phyloP scores from a whole-genome alignment of 768 basidiomycete species.

The Macrocybe gigantea region DNA sequence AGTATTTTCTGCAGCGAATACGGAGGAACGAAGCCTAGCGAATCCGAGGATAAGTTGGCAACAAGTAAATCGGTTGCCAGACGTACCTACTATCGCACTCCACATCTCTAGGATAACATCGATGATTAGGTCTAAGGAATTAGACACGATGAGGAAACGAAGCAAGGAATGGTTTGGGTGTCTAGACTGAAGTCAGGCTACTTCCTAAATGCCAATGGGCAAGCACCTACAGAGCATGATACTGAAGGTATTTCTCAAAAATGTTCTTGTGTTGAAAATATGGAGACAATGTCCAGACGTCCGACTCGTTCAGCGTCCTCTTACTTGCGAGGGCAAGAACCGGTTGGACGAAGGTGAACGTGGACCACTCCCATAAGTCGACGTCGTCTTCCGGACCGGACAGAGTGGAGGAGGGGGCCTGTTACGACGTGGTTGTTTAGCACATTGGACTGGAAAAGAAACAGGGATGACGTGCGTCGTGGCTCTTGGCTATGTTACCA shows the following conservation, averaged over 20 bases:
- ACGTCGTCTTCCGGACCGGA: slow-evolving; percentile 64
- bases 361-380: slow-evolving; percentile 60
- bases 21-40: slow-evolving; percentile 56
- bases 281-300: slow-evolving; percentile 65
- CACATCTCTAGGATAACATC: slow-evolving; percentile 54
- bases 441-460: slow-evolving; percentile 2
- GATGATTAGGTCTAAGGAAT: slow-evolving; percentile 63
- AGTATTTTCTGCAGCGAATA: slow-evolving; percentile 62
- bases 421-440: slow-evolving; percentile 4
- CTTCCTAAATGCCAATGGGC: no score
- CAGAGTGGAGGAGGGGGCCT: slow-evolving; percentile 43
- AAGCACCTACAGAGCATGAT: slow-evolving; percentile 32
- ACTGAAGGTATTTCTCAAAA: slow-evolving; percentile 56
- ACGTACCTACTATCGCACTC: slow-evolving; percentile 47
- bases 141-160: slow-evolving; percentile 57
- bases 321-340: slow-evolving; percentile 46
- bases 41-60: not conserved
- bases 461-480: slow-evolving; percentile 33
- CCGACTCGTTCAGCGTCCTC: slow-evolving; percentile 41
- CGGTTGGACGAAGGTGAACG: slow-evolving; percentile 61
- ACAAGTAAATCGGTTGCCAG: not conserved
- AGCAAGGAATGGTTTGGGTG: slow-evolving; percentile 53
- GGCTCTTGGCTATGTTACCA: slow-evolving; percentile 40
- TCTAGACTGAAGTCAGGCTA: slow-evolving; percentile 18
- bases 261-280: slow-evolving; percentile 64